Evolutionary conservation across 495 filamentous ascomycete species (phyloP).

Genomic region (Neurospora sp.): DNA sequence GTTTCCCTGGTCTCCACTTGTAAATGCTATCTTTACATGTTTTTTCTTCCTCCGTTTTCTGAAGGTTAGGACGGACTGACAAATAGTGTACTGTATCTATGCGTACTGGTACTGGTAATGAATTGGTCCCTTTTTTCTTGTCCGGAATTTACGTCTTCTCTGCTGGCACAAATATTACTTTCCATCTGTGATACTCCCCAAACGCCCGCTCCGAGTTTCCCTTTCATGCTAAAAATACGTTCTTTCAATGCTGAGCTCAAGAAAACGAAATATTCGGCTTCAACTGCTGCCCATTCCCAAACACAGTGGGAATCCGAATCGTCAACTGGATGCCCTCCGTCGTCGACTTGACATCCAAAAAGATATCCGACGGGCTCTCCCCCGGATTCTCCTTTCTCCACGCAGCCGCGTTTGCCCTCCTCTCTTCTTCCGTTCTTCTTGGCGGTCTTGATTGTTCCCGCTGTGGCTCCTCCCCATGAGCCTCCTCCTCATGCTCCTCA

Average conservation of each 20-base stretch:
- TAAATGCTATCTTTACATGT: neutral
- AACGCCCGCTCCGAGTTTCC: neutral
- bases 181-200: neutral
- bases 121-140: no score
- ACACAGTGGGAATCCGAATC: constrained; percentile 41
- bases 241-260: neutral
- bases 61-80: neutral
- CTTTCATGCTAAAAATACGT: neutral
- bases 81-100: neutral
- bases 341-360: constrained; percentile 42
- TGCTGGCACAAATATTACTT: neutral
- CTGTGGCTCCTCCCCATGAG: neutral
- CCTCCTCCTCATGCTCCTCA: neutral
- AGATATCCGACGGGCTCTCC: constrained; percentile 41
- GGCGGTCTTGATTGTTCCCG: constrained; percentile 6
- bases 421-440: constrained; percentile 20
- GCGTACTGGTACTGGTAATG: neutral
- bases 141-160: no score
- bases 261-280: constrained; percentile 26
- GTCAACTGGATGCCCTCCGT: constrained; percentile 41
- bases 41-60: neutral
- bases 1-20: neutral
- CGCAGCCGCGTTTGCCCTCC: constrained; percentile 27
- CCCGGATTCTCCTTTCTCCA: constrained; percentile 28
- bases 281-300: constrained; percentile 21